phyloP scores from a whole-genome alignment of 1,284 basidiomycete genomes.

The Tilletia indica region DNA sequence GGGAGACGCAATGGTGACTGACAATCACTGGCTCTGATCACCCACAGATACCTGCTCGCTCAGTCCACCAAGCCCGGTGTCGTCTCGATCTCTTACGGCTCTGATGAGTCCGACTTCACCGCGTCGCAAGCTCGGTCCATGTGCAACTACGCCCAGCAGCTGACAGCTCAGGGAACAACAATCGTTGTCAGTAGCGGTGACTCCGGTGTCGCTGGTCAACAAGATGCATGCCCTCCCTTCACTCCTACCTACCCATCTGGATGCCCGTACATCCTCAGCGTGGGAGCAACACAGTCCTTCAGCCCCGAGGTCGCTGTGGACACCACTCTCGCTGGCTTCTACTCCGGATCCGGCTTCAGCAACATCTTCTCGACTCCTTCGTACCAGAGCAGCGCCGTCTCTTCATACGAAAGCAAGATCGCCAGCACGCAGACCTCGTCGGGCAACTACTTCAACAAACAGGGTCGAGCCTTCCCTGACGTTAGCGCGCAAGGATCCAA shows the following conservation, averaged over 20 bases:
- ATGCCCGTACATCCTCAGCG: conserved; percentile 27
- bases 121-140: conserved; percentile 21
- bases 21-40: neutral
- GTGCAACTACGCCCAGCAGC: conserved; percentile 23
- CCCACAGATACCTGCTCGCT: conserved; percentile 16
- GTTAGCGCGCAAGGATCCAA: conserved; percentile 66
- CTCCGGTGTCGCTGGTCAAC: conserved; percentile 22
- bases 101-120: conserved; percentile 20
- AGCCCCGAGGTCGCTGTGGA: conserved; percentile 44
- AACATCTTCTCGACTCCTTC: conserved; percentile 65
- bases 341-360: conserved; percentile 70
- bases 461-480: conserved; percentile 70
- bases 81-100: conserved; percentile 24
- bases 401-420: conserved; percentile 62
- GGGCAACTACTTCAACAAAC: conserved; percentile 62
- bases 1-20: conserved; percentile 5
- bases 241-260: conserved; percentile 23
- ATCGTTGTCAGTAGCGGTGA: conserved; percentile 57
- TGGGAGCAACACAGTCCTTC: conserved; percentile 26
- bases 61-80: conserved; percentile 18
- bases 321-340: conserved; percentile 59
- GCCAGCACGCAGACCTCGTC: conserved; percentile 58
- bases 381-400: conserved; percentile 65
- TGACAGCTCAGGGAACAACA: conserved; percentile 22
- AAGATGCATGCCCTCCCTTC: conserved; percentile 8